Evolutionary conservation across 495 filamentous ascomycete species (phyloP).

Genomic region (Penicillium roqueforti): DNA sequence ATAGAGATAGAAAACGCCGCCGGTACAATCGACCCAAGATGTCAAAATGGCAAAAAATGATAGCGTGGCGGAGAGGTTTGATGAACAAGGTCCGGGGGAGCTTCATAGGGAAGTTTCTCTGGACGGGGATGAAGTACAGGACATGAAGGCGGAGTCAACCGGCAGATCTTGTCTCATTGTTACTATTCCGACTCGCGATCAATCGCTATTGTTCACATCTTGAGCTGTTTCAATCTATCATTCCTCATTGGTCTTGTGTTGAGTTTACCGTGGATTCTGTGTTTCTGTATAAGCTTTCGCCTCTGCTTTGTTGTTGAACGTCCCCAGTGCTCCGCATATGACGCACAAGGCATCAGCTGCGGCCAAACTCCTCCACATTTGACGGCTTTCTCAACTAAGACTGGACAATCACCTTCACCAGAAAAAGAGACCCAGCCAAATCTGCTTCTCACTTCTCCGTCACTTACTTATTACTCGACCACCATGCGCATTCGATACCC

Average conservation of each 20-base stretch:
- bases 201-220: not conserved
- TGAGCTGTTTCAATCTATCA: not conserved
- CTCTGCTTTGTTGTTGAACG: not conserved
- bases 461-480: not conserved
- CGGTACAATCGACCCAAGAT: constrained; percentile 25
- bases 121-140: constrained; percentile 41
- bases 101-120: constrained; percentile 39
- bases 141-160: constrained; percentile 31
- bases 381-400: constrained; percentile 2
- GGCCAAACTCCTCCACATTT: constrained; percentile 20
- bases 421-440: not conserved
- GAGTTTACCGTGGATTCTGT: not conserved
- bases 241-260: not conserved
- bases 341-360: constrained; percentile 25
- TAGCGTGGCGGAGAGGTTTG: constrained; percentile 32
- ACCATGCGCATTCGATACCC: constrained; percentile 67
- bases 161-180: constrained; percentile 30
- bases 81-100: constrained; percentile 36
- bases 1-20: constrained; percentile 26
- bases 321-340: constrained; percentile 24
- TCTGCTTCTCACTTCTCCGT: not conserved
- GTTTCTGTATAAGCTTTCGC: too few species aligned
- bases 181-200: constrained; percentile 2
- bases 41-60: constrained; percentile 33
- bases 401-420: not conserved